Base-by-base conservation (phyloP, 768 basidiomycete species). In the Xerocomellus chrysenteron region DNA sequence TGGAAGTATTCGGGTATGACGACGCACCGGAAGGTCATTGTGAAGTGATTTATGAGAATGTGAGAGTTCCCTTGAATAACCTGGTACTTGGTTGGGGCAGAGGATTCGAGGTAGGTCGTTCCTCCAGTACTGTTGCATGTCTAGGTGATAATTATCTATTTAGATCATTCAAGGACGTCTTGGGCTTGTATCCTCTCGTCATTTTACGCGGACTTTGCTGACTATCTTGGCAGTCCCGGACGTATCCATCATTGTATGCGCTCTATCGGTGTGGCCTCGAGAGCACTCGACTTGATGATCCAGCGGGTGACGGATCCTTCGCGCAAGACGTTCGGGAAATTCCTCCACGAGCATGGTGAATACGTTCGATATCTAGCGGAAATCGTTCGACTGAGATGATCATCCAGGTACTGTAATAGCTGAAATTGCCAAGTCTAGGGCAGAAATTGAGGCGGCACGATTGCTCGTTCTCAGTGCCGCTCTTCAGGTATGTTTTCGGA, bases 231-330 rank as follows among this genome's bases (percentile, higher is more conserved):
- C 40, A 93, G 92, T 41, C 94, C 94, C 49, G 94, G 94, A n/a
- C 88, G 94, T 53, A 90, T 96, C 64, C 94, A 96, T 66, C 92
- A 95, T 68, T 97, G 96, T 78, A 99, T 99, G 97, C 86, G 97
- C 39, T 90, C 92, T 9, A 92, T 99, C 55, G 97, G 97, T 21
- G 82, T 82, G 21, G 97, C 97, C 1, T 84, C 88, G 57, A 80
- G 82, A 24, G 89, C 96, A 3, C 76, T 98, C 54, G 92, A 97
- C 66, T 74, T 90, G 48, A 86, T 98, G 84, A 80, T 99, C 44
- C 83, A 87, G 64, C 85, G 97, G 10, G 93, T 95, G 24, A 96
- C 95, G n/a, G 93, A 98, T 68, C 89, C 94, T 4, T 73, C 75
- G 16, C 83, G 92, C 64, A 94, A 92, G 75, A 98, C 96, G 0